phyloP scores from a whole-genome alignment of 176 grass and related monocot genomes.

The Oryza glaberrima region DNA sequence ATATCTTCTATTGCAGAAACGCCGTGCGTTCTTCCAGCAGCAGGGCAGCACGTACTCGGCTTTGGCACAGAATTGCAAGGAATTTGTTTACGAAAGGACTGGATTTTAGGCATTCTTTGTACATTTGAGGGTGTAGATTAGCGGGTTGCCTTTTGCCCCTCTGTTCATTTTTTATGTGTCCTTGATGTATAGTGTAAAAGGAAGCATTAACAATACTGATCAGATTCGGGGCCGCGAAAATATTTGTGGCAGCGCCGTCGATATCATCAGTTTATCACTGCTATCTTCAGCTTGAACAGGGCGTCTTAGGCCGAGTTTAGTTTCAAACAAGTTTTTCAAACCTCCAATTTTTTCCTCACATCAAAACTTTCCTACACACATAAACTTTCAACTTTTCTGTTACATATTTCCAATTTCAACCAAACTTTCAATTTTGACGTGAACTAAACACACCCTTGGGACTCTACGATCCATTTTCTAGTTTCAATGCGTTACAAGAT shows the following conservation, averaged over 20 bases:
- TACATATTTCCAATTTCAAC: too few relatives aligned
- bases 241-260: constrained; percentile 45
- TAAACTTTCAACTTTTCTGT: too few relatives aligned
- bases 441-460: background rate
- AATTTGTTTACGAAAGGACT: constrained; percentile 26
- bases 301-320: background rate
- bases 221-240: constrained; percentile 25
- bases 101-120: constrained; percentile 50
- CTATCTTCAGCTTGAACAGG: background rate
- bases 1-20: constrained; percentile 27
- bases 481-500: background rate
- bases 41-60: background rate
- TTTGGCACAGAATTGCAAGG: background rate
- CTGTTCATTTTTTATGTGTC: constrained; percentile 17
- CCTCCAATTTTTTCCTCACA: too few relatives aligned
- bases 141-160: background rate
- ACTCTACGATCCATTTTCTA: background rate
- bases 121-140: constrained; percentile 41
- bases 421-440: too few relatives aligned
- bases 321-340: too few relatives aligned
- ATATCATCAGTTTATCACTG: constrained; percentile 10
- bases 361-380: too few relatives aligned
- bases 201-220: constrained; percentile 30
- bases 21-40: background rate
- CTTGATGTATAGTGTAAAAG: constrained; percentile 40